These are phyloP conservation scores for Colletotrichum navitas DNA, from an alignment of 2,329 filamentous ascomycete genomes.

Conservation along the genomic window DNA sequence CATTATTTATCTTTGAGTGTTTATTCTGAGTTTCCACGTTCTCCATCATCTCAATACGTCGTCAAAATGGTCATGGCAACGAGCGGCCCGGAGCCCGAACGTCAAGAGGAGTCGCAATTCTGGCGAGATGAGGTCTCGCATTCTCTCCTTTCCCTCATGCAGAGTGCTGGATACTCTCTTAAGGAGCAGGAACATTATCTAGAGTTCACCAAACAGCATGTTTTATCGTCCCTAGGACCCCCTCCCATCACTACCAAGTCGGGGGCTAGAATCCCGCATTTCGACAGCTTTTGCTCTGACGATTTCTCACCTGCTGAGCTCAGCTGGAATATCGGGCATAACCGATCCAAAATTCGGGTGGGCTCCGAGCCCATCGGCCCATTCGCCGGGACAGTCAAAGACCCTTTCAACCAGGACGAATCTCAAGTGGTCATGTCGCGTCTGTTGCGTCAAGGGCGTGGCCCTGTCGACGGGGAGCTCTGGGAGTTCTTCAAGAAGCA, in stretches of 20 bases:
- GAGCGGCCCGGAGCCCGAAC: background rate
- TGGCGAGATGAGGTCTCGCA: slow-evolving; percentile 29
- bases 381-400: slow-evolving; percentile 46
- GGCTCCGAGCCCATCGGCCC: slow-evolving; percentile 50
- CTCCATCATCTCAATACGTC: background rate
- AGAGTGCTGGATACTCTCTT: slow-evolving; percentile 37
- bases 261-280: slow-evolving; percentile 24
- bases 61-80: slow-evolving; percentile 26
- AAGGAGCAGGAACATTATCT: slow-evolving; percentile 24
- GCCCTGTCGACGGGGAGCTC: slow-evolving; percentile 15
- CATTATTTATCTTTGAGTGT: background rate
- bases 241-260: slow-evolving; percentile 23
- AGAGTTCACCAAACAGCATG: slow-evolving; percentile 29
- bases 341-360: slow-evolving; percentile 48
- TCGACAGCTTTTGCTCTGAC: slow-evolving; percentile 45
- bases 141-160: slow-evolving; percentile 32
- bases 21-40: background rate
- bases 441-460: slow-evolving; percentile 16
- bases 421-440: slow-evolving; percentile 42
- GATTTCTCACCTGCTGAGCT: slow-evolving; percentile 53
- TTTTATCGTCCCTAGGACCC: slow-evolving; percentile 27
- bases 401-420: slow-evolving; percentile 46
- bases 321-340: slow-evolving; percentile 52
- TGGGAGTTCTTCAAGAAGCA: slow-evolving; percentile 46
- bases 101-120: slow-evolving; percentile 11